These are phyloP conservation scores for Crinitomyces ghanaensis DNA, from an alignment of 805 yeast genomes.

Conservation along the genomic window DNA sequence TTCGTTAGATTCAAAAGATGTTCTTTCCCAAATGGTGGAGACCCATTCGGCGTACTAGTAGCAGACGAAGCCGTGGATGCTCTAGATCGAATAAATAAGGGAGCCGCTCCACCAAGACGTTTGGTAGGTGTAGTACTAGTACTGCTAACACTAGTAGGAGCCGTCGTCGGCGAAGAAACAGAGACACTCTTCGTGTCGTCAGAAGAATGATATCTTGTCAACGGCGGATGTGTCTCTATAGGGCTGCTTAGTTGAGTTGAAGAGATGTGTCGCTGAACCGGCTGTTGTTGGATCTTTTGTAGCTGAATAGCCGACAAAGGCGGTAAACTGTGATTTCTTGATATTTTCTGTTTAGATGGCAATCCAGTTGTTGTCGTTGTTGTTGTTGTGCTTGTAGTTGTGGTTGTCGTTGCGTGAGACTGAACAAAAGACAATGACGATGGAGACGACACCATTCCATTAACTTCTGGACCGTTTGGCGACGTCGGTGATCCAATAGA, in stretches of 20 bases:
- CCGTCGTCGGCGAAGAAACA: not conserved
- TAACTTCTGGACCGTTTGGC: too few relatives aligned
- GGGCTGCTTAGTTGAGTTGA: too few relatives aligned
- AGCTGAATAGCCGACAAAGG: slow-evolving; percentile 3
- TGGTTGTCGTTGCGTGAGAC: too few relatives aligned
- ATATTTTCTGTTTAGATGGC: not conserved
- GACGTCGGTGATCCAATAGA: too few relatives aligned
- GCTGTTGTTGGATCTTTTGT: not conserved
- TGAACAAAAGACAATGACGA: too few relatives aligned
- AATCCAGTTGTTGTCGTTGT: not conserved
- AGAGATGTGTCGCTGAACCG: too few relatives aligned
- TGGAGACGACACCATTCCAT: too few relatives aligned
- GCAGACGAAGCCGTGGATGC: not conserved
- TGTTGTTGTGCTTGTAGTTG: too few relatives aligned
- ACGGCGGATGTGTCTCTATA: not conserved
- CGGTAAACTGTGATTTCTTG: not conserved
- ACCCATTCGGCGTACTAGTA: not conserved
- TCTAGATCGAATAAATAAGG: not conserved
- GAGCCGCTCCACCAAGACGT: not conserved
- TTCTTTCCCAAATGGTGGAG: slow-evolving; percentile 1
- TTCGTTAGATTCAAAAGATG: slow-evolving; percentile 1
- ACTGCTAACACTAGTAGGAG: not conserved
- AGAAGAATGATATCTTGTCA: not conserved
- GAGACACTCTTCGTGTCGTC: not conserved
- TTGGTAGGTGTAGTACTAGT: not conserved